Evolutionary conservation across 78 protist genomes (phyloP), one percentile per base, ranked within the genome.

Genomic region (Emiliania huxleyi): DNA sequence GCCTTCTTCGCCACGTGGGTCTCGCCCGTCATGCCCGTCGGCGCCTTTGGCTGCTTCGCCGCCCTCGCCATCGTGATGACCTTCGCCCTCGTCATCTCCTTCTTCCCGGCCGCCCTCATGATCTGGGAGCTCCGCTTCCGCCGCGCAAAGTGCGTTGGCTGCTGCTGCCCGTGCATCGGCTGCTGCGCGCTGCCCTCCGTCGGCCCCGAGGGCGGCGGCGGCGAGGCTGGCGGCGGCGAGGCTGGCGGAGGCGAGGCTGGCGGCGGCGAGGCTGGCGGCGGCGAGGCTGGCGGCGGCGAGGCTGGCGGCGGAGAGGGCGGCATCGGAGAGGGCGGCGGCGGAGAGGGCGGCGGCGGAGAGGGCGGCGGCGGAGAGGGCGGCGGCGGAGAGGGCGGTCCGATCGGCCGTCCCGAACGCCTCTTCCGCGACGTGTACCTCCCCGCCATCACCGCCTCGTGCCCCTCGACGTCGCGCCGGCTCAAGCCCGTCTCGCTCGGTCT

Each of bases 1-100:
- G 55, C 94, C 46, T 93, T 93, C 48, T 38, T 44, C n/a, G 91
- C 94, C 29, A 93, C 94, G 0, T 52, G 84, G 23, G 26, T 45
- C 89, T 40, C 87, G 33, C 92, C 92, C 11, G 49, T 93, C 42
- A 79, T 81, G 84, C 89, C 94, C 44, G 81, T 93, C 87, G 4
- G 45, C 12, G 44, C 75, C 40, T 87, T 93, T 25, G 94, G 91
- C 43, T 49, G 46, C 26, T 87, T 44, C 88, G 87, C 91, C 5
- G 62, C 92, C 23, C 1, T 40, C 35, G 52, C 43, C n/a, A 45
- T 93, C 33, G 37, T 71, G 18, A 33, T 87, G 38, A 87, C 87
- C 91, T 93, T 35, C 88, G 19, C 48, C 5, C 83, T 93, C 62
- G 69, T 46, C 69, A 23, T 49, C 89, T 29, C 71, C 37, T 33